These are phyloP conservation scores for Aspergillus neotritici DNA, from an alignment of 2,329 filamentous ascomycete genomes.

Conservation along the genomic window DNA sequence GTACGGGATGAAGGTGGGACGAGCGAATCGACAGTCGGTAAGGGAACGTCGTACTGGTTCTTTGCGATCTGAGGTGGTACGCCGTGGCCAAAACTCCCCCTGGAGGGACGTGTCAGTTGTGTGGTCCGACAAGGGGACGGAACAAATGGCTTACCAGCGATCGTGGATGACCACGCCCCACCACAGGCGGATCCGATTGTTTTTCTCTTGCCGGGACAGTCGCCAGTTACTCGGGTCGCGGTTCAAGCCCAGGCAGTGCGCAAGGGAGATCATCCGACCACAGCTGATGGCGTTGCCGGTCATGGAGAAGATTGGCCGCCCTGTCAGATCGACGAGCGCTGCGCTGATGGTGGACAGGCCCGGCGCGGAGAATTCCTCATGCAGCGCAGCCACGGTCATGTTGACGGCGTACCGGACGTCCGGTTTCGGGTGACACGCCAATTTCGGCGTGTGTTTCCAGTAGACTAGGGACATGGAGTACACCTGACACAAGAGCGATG, in stretches of 20 bases:
- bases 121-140: not conserved
- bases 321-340: slow-evolving; percentile 54
- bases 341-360: slow-evolving; percentile 55
- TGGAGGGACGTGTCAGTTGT: slow-evolving; percentile 19
- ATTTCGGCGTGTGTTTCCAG: slow-evolving; percentile 48
- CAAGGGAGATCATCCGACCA: slow-evolving; percentile 49
- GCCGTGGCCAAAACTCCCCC: slow-evolving; percentile 53
- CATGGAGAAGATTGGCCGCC: slow-evolving; percentile 56
- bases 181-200: slow-evolving; percentile 49
- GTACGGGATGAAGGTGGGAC: slow-evolving; percentile 31
- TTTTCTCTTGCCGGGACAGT: slow-evolving; percentile 47
- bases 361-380: slow-evolving; percentile 55
- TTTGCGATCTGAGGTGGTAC: slow-evolving; percentile 50
- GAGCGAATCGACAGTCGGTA: slow-evolving; percentile 44
- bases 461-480: slow-evolving; percentile 55
- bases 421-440: slow-evolving; percentile 46
- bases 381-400: slow-evolving; percentile 54
- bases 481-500: slow-evolving; percentile 52
- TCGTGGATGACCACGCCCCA: slow-evolving; percentile 55
- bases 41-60: slow-evolving; percentile 52
- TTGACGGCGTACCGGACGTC: slow-evolving; percentile 60
- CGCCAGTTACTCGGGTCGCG: slow-evolving; percentile 52
- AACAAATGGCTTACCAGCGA: slow-evolving; percentile 39
- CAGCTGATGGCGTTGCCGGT: slow-evolving; percentile 54
- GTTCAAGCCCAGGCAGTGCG: slow-evolving; percentile 53